A percentile compares a stretch with the other conserved stretches of the same genome.
phyloP scores from a whole-genome alignment of 495 filamentous ascomycete species.

The Penicillium malachiteum region DNA sequence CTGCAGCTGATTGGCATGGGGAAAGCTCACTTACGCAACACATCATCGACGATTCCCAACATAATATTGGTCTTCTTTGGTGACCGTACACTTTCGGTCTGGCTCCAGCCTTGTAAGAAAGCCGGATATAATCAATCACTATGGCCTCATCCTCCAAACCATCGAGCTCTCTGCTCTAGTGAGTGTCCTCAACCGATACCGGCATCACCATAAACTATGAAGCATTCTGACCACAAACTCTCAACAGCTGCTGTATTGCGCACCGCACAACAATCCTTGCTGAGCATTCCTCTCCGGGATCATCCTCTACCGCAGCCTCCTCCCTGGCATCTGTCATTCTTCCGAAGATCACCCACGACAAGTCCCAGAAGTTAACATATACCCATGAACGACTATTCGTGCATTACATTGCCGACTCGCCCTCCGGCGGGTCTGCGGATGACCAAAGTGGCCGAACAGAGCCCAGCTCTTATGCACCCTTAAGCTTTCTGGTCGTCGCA shows the following conservation, averaged over 20 bases:
- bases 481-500: conserved; percentile 85
- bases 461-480: conserved; percentile 63
- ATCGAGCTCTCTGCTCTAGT: conserved; percentile 79
- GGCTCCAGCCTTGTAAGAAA: too few relatives aligned
- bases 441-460: conserved; percentile 30
- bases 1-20: too few relatives aligned
- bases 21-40: too few relatives aligned
- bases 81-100: too few relatives aligned
- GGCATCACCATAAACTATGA: background rate
- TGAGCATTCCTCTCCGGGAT: conserved; percentile 77
- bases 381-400: conserved; percentile 88
- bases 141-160: conserved; percentile 83
- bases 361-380: conserved; percentile 88
- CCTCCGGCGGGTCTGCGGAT: conserved; percentile 54
- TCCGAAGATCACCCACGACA: conserved; percentile 82
- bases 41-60: too few relatives aligned
- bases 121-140: background rate
- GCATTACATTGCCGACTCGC: conserved; percentile 89
- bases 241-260: conserved; percentile 79
- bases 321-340: conserved; percentile 93
- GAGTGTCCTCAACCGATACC: conserved; percentile 26
- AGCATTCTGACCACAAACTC: conserved; percentile 16
- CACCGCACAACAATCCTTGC: conserved; percentile 87
- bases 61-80: too few relatives aligned
- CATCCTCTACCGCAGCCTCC: conserved; percentile 68